Base-by-base conservation (phyloP, 2,329 filamentous ascomycete species). In the Cordyceps tenuipes region DNA sequence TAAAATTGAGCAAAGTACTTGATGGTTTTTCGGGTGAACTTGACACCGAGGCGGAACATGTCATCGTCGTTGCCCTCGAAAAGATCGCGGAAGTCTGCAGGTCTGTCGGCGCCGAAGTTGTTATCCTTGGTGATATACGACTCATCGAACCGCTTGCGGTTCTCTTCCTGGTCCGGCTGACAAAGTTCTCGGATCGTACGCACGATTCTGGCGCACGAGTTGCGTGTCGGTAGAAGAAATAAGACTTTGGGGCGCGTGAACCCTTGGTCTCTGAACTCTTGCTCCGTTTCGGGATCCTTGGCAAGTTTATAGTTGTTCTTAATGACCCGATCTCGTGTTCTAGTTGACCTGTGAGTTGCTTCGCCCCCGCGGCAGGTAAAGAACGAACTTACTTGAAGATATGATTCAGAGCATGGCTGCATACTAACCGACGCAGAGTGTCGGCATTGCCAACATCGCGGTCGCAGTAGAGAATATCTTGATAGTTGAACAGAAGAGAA, bases 61-160 rank as follows among this genome's bases (percentile, higher is more conserved):
- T 99, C 94, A 70, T 97, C 94, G 70, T 96, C 91, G 70, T 97
- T 97, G 62, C 94, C 94, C 63, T 87, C 87, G 69, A 99, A 99
- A 0, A 97, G 80, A 60, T 96, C 89, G 26, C 83, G 81, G 74
- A 96, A 97, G 71, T 97, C 94, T 3, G 87, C 87, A 0, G 94
- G 88, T 69, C 91, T 90, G 69, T 89, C 85, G 9, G 82, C 77
- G 29, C 86, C 84, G 65, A 91, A 87, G 44, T 83, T 84, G 48
- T 68, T 62, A 23, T 89, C 83, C 44, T 84, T 82, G 31, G 87
- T 82, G 7, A 86, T 80, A 72, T 92, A 99, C 1, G 83, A 84
- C 60, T 97, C 92, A 43, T 93, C 81, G 68, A 99, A 97, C 0
- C 94, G 85, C 72, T 95, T 94, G 66, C 89, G 88, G 75, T 97